A percentile compares a stretch with the other conserved stretches of the same genome.
phyloP scores from a whole-genome alignment of 2,329 filamentous ascomycete species.

The Monosporascus sp. region DNA sequence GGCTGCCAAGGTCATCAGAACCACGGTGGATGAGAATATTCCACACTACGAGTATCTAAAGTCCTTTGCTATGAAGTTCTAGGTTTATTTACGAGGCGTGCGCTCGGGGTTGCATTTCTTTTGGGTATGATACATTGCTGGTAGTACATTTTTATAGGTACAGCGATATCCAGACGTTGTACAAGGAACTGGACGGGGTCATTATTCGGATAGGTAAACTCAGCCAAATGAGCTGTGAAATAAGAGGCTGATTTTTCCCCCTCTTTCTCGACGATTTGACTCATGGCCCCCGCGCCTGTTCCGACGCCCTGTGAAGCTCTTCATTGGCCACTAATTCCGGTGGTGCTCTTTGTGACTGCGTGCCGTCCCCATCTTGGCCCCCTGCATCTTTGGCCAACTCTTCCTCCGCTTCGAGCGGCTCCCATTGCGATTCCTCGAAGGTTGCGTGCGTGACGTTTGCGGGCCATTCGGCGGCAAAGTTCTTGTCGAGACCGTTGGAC shows the following conservation, averaged over 20 bases:
- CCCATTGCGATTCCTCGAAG: constrained; percentile 16
- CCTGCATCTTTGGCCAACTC: not conserved
- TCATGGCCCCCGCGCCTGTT: constrained; percentile 4
- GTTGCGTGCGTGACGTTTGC: constrained; percentile 47
- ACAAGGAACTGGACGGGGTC: not conserved
- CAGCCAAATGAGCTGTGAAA: constrained; percentile 6
- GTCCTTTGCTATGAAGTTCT: constrained; percentile 65
- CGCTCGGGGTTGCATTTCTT: constrained; percentile 3
- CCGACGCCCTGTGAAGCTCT: constrained; percentile 5
- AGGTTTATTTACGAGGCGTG: constrained; percentile 9
- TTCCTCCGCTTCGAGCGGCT: constrained; percentile 1
- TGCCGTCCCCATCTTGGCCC: not conserved
- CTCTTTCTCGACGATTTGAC: not conserved
- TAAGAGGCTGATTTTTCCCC: not conserved
- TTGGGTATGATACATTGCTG: constrained; percentile 16
- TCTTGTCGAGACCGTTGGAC: constrained; percentile 42
- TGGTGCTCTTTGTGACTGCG: constrained; percentile 1
- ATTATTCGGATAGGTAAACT: constrained; percentile 5
- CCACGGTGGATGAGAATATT: constrained; percentile 66
- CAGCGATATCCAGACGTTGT: not conserved
- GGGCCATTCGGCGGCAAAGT: constrained; percentile 45
- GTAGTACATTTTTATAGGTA: not conserved
- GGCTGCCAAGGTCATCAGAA: constrained; percentile 62
- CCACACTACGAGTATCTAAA: constrained; percentile 77
- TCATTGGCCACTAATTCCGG: constrained; percentile 6